A percentile compares a stretch with the other conserved stretches of the same genome.
phyloP scores from a whole-genome alignment of 192 early-diverging fungal genomes.

The Coemansia sp. region DNA sequence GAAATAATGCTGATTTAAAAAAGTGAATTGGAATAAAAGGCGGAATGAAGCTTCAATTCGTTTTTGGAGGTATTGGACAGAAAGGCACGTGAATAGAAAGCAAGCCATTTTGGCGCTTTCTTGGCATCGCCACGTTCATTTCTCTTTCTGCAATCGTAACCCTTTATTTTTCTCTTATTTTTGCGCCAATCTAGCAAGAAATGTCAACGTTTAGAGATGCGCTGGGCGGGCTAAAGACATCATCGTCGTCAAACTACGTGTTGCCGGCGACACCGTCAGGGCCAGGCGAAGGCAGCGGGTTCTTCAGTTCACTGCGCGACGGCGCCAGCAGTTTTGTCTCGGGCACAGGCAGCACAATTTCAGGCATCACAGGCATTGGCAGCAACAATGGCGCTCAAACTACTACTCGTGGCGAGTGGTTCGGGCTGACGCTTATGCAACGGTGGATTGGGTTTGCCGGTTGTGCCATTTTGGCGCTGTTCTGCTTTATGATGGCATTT shows the following conservation, averaged over 20 bases:
- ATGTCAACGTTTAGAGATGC: slow-evolving; percentile 54
- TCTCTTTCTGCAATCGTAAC: background rate
- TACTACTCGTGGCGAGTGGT: slow-evolving; percentile 51
- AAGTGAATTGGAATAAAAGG: background rate
- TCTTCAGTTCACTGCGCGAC: slow-evolving; percentile 46
- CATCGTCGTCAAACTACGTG: slow-evolving; percentile 38
- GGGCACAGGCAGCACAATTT: slow-evolving; percentile 35
- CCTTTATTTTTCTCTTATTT: slow-evolving; percentile 1
- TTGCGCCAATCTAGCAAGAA: background rate
- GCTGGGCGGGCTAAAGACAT: slow-evolving; percentile 51
- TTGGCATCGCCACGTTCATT: background rate
- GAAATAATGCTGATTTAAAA: background rate
- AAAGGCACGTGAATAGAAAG: slow-evolving; percentile 1
- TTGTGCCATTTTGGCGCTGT: slow-evolving; percentile 50
- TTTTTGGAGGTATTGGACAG: too few relatives aligned
- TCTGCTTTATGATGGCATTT: slow-evolving; percentile 57
- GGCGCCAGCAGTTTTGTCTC: slow-evolving; percentile 47
- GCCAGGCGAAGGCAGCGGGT: slow-evolving; percentile 21
- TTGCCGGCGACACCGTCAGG: slow-evolving; percentile 27
- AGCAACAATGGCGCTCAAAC: slow-evolving; percentile 8
- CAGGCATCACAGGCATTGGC: slow-evolving; percentile 25
- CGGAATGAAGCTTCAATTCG: background rate
- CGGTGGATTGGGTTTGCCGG: slow-evolving; percentile 55
- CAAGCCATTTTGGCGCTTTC: background rate
- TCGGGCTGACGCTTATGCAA: slow-evolving; percentile 53